Conservation (phyloP, 2,329 filamentous ascomycete genomes). For the Eutypella sp. region DNA sequence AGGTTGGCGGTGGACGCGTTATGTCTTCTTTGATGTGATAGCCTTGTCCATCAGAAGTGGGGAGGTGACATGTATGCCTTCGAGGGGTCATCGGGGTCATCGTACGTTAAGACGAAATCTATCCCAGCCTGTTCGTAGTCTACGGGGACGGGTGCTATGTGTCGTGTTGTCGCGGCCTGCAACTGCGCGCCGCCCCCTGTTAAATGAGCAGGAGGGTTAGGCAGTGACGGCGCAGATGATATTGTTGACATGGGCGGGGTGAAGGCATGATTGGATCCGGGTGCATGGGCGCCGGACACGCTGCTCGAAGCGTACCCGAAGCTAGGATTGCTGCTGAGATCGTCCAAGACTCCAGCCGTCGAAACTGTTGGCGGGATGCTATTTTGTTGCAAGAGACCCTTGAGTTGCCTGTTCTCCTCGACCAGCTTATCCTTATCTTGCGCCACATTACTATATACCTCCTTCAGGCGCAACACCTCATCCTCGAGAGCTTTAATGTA, state of each 20-base stretch:
- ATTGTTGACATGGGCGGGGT: slow-evolving; percentile 44
- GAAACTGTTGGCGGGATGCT: slow-evolving; percentile 39
- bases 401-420: slow-evolving; percentile 76
- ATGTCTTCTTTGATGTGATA: slow-evolving; percentile 10
- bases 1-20: slow-evolving; percentile 10
- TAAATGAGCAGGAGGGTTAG: slow-evolving; percentile 27
- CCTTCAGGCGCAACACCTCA: slow-evolving; percentile 83
- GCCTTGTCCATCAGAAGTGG: slow-evolving; percentile 41
- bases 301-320: slow-evolving; percentile 49
- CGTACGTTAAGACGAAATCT: slow-evolving; percentile 90
- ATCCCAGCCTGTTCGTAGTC: slow-evolving; percentile 82
- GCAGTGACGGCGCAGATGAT: slow-evolving; percentile 37
- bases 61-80: slow-evolving; percentile 63
- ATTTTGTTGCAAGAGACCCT: slow-evolving; percentile 48
- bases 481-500: slow-evolving; percentile 94
- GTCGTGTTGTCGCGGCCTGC: slow-evolving; percentile 12
- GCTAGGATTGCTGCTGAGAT: slow-evolving; percentile 42
- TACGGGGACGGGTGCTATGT: slow-evolving; percentile 36
- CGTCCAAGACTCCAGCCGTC: slow-evolving; percentile 31
- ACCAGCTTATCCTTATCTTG: slow-evolving; percentile 71
- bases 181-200: slow-evolving; percentile 29
- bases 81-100: slow-evolving; percentile 46
- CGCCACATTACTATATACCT: slow-evolving; percentile 68
- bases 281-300: slow-evolving; percentile 57
- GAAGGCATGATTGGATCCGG: slow-evolving; percentile 40